These are phyloP conservation scores for Fusarium concolor DNA, from an alignment of 2,329 filamentous ascomycete species.

Conservation along the genomic window DNA sequence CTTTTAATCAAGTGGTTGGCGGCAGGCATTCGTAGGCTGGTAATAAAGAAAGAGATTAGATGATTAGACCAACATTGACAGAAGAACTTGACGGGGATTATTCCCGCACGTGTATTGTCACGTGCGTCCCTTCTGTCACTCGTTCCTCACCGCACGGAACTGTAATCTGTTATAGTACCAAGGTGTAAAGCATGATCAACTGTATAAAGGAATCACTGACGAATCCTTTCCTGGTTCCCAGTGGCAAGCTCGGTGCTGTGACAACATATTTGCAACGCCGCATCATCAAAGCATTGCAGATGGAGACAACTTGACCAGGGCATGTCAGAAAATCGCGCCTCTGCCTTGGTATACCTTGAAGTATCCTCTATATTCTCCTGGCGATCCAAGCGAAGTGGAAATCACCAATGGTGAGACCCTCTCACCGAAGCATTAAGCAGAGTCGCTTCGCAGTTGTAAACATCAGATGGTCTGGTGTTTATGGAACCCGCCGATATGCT, in stretches of 20 bases:
- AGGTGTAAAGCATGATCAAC: neutral
- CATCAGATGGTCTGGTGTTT: constrained; percentile 31
- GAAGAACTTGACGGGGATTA: too few relatives aligned
- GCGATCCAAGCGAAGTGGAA: constrained; percentile 8
- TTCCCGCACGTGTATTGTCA: constrained; percentile 15
- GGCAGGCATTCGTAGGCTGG: neutral
- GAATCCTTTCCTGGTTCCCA: neutral
- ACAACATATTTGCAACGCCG: neutral
- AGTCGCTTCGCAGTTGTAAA: constrained; percentile 15
- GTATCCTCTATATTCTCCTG: neutral
- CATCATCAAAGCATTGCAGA: constrained; percentile 19
- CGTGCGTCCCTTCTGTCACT: neutral
- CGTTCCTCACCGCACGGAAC: neutral
- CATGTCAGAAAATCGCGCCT: constrained; percentile 16
- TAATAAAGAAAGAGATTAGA: constrained; percentile 1
- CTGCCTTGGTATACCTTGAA: constrained; percentile 31
- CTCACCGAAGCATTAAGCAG: neutral
- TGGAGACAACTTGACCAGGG: constrained; percentile 24
- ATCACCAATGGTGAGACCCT: constrained; percentile 1
- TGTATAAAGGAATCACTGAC: neutral
- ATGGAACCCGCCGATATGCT: constrained; percentile 26
- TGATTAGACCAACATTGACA: neutral
- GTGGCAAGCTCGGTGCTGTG: neutral
- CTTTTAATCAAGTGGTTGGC: constrained; percentile 5
- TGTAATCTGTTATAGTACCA: too few relatives aligned